phyloP scores from a whole-genome alignment of 1,139 yeast species.

The Magnusiomyces starmeri region DNA sequence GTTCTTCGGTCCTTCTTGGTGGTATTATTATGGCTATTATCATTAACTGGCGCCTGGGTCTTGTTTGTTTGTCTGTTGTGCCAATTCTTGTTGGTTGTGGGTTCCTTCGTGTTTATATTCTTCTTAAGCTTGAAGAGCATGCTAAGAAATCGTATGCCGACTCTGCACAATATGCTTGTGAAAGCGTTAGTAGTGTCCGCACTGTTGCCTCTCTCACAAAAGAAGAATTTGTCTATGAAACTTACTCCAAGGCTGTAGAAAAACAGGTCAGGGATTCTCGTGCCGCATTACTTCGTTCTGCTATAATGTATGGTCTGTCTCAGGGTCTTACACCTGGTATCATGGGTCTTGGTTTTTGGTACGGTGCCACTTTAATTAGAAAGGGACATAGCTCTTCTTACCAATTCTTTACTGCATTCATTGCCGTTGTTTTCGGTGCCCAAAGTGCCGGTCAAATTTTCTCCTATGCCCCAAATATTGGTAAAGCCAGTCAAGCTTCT shows the following conservation, averaged over 20 bases:
- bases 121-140: conserved; percentile 55
- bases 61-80: conserved; percentile 51
- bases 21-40: conserved; percentile 72
- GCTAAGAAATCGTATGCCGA: conserved; percentile 35
- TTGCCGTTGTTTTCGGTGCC: conserved; percentile 65
- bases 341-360: conserved; percentile 38
- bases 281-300: conserved; percentile 26
- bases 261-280: conserved; percentile 30
- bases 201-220: conserved; percentile 36
- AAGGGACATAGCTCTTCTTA: conserved; percentile 22
- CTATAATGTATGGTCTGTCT: conserved; percentile 31
- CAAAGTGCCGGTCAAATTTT: conserved; percentile 81
- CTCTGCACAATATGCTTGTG: conserved; percentile 36
- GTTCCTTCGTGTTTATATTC: conserved; percentile 75
- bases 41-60: conserved; percentile 57
- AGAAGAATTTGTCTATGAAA: conserved; percentile 31
- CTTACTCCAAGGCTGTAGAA: conserved; percentile 27
- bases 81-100: conserved; percentile 68
- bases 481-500: conserved; percentile 50
- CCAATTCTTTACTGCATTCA: conserved; percentile 34
- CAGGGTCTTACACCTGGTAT: conserved; percentile 37
- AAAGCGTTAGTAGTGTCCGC: conserved; percentile 33
- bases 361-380: conserved; percentile 33
- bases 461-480: conserved; percentile 77
- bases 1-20: conserved; percentile 57